Percentiles rank a stretch among this genome's conserved stretches.
These are phyloP conservation scores for Pleurotus ostreatus DNA, from an alignment of 768 basidiomycete species.

Conservation along the genomic window DNA sequence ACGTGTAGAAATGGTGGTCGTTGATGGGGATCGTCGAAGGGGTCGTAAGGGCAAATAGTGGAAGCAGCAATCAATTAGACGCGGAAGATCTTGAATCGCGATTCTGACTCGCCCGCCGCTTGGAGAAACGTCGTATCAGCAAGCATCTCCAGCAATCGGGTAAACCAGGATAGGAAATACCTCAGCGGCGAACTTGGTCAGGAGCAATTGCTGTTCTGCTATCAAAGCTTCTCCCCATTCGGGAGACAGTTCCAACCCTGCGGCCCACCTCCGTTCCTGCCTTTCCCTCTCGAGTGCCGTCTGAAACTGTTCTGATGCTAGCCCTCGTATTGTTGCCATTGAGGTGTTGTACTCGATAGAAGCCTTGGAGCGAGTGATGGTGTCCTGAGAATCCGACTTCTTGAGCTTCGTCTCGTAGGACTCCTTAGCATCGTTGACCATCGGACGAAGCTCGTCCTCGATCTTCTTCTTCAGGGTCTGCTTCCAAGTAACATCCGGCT, in stretches of 20 bases:
- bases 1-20: too few species aligned
- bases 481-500: conserved; percentile 6
- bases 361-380: background rate
- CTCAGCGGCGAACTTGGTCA: conserved; percentile 6
- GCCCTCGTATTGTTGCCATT: conserved; percentile 4
- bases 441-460: conserved; percentile 4
- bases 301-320: conserved; percentile 5
- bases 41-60: too few species aligned
- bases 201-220: conserved; percentile 4
- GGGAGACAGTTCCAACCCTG: conserved; percentile 3
- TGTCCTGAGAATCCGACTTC: background rate
- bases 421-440: conserved; percentile 4
- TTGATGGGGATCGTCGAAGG: too few species aligned
- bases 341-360: conserved; percentile 1
- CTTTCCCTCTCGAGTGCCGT: conserved; percentile 6
- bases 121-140: background rate
- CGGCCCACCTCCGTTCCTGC: conserved; percentile 3
- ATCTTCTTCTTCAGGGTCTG: conserved; percentile 7
- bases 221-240: conserved; percentile 4
- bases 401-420: conserved; percentile 2
- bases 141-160: background rate
- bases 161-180: background rate
- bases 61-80: background rate
- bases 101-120: conserved; percentile 6
- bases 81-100: conserved; percentile 6